These are phyloP conservation scores for Annulohypoxylon truncatum DNA, from an alignment of 2,329 filamentous ascomycete genomes.

Conservation along the genomic window DNA sequence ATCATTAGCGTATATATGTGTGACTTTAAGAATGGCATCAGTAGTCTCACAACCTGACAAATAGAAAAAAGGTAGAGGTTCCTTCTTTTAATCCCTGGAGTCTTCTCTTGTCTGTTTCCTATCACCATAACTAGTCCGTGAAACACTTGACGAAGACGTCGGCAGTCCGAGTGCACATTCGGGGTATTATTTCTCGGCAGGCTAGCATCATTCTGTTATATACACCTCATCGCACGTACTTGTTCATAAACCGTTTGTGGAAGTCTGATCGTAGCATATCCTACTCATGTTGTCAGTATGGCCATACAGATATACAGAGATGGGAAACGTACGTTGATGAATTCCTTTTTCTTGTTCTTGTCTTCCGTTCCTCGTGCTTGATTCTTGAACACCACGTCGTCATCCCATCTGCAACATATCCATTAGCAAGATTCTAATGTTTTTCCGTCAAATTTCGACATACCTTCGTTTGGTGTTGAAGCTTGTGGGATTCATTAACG, in stretches of 20 bases:
- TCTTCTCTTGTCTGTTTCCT: background rate
- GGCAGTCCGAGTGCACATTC: background rate
- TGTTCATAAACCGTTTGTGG: conserved; percentile 94
- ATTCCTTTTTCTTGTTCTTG: conserved; percentile 88
- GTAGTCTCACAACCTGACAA: background rate
- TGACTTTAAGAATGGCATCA: background rate
- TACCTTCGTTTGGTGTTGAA: conserved; percentile 85
- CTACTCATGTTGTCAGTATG: conserved; percentile 56
- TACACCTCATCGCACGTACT: conserved; percentile 65
- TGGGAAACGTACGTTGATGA: conserved; percentile 83
- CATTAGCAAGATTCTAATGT: conserved; percentile 8
- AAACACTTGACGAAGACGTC: background rate
- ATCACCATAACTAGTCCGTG: background rate
- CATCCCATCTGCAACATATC: conserved; percentile 79
- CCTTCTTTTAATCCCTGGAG: background rate
- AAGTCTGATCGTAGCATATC: conserved; percentile 95
- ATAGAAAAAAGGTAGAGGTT: background rate
- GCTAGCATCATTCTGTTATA: conserved; percentile 9
- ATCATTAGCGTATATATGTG: background rate
- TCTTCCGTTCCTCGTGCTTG: conserved; percentile 96
- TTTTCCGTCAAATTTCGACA: background rate
- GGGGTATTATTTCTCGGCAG: conserved; percentile 1
- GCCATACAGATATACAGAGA: conserved; percentile 1
- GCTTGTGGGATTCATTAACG: conserved; percentile 84
- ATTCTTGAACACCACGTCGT: conserved; percentile 99